phyloP scores from a whole-genome alignment of 495 filamentous ascomycete genomes.

The Usnea hakonensis region DNA sequence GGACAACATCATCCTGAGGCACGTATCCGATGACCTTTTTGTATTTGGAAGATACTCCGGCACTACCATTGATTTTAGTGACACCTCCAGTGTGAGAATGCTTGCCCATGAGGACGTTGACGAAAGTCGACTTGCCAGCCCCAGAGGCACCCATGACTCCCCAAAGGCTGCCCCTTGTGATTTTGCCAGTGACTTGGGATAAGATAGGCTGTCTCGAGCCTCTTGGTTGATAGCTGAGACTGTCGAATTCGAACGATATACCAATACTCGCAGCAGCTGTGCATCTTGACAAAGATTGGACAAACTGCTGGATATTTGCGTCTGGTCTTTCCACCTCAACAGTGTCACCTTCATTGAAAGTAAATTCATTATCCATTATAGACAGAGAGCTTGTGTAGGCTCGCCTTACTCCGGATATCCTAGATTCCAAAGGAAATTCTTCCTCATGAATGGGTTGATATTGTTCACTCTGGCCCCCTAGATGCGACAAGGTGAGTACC shows the following conservation, averaged over 20 bases:
- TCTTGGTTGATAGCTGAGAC: constrained; percentile 40
- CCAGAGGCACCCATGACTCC: constrained; percentile 46
- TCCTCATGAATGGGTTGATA: constrained; percentile 18
- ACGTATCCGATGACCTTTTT: constrained; percentile 51
- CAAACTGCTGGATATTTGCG: constrained; percentile 38
- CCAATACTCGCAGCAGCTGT: constrained; percentile 44
- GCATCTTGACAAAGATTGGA: constrained; percentile 42
- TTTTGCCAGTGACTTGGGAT: constrained; percentile 42
- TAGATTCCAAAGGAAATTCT: constrained; percentile 13
- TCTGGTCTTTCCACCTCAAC: constrained; percentile 26
- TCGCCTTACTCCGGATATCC: constrained; percentile 1
- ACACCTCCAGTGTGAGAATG: constrained; percentile 34
- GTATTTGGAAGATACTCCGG: constrained; percentile 38
- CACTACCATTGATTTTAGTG: constrained; percentile 41
- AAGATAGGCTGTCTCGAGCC: constrained; percentile 37
- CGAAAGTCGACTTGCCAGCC: constrained; percentile 44
- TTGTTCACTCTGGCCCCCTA: background rate
- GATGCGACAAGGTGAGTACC: background rate
- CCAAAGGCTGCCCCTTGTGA: constrained; percentile 41
- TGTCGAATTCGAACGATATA: constrained; percentile 41
- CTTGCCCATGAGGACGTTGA: constrained; percentile 49
- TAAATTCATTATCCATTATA: constrained; percentile 10
- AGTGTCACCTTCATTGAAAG: constrained; percentile 34
- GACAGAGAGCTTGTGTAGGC: constrained; percentile 1
- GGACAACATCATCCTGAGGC: constrained; percentile 45